A percentile compares a stretch with the other conserved stretches of the same genome.
These are phyloP conservation scores for Deuterostichococcus epilithicus DNA, from an alignment of 139 green algal species.

Conservation along the genomic window DNA sequence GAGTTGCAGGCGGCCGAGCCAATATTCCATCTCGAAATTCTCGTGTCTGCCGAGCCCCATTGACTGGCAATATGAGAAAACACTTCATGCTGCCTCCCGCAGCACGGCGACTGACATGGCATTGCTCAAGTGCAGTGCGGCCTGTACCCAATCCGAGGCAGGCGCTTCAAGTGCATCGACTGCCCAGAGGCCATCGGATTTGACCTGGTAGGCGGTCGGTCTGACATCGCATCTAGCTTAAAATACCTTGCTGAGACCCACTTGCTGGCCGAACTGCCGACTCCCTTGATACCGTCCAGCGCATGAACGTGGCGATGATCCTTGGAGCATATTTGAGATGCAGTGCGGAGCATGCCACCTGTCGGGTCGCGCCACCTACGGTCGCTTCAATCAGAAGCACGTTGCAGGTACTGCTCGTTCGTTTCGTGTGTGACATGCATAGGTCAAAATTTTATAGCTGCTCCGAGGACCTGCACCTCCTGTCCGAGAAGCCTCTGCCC, in stretches of 20 bases:
- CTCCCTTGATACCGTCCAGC: too few relatives aligned
- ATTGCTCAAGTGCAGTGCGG: constrained; percentile 11
- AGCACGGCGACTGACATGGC: background rate
- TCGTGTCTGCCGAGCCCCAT: too few relatives aligned
- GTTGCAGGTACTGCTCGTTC: background rate
- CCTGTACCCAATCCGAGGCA: constrained; percentile 43
- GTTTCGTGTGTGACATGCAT: background rate
- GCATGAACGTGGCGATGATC: too few relatives aligned
- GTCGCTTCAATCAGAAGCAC: constrained; percentile 49
- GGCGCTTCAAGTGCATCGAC: constrained; percentile 24
- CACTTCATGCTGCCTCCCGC: too few relatives aligned
- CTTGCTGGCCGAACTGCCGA: too few relatives aligned
- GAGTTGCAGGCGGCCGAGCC: too few relatives aligned
- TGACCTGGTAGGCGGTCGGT: too few relatives aligned
- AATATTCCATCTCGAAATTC: too few relatives aligned
- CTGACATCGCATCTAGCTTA: too few relatives aligned
- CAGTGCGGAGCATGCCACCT: constrained; percentile 33
- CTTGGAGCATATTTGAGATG: too few relatives aligned
- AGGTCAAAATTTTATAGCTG: background rate
- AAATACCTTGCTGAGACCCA: too few relatives aligned
- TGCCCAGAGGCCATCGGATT: constrained; percentile 36
- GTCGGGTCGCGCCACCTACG: constrained; percentile 2
- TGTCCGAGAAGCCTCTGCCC: background rate
- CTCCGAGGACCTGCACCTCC: background rate
- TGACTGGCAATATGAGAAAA: too few relatives aligned